A percentile compares a stretch with the other conserved stretches of the same genome.
phyloP scores from a whole-genome alignment of 495 filamentous ascomycete species.

The Penicillium cataractarum region DNA sequence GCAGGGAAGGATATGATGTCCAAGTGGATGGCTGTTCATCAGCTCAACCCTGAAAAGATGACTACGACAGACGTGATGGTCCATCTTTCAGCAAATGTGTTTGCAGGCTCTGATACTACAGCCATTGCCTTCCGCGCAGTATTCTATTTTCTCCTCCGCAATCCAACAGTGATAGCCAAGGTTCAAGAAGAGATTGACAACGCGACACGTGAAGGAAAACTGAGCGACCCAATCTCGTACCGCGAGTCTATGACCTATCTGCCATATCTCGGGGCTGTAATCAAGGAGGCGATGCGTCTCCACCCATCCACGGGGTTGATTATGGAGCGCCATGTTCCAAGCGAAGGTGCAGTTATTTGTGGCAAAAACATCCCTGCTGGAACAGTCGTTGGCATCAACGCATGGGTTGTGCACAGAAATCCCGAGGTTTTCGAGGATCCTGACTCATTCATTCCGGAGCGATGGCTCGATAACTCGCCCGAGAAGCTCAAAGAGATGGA shows the following conservation, averaged over 20 bases:
- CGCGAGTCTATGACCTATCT: constrained; percentile 47
- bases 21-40: constrained; percentile 31
- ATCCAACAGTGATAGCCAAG: constrained; percentile 46
- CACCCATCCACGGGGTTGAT: constrained; percentile 64
- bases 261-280: constrained; percentile 56
- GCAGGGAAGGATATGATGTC: constrained; percentile 39
- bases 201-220: constrained; percentile 30
- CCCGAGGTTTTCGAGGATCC: constrained; percentile 27
- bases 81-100: constrained; percentile 36
- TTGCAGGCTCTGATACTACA: constrained; percentile 57
- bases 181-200: constrained; percentile 59
- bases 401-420: constrained; percentile 32
- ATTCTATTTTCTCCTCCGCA: constrained; percentile 63
- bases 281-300: constrained; percentile 63
- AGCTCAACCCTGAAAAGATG: constrained; percentile 29
- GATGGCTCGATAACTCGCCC: constrained; percentile 26
- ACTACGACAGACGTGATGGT: constrained; percentile 33
- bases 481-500: constrained; percentile 33
- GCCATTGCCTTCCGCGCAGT: constrained; percentile 62
- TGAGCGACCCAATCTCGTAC: constrained; percentile 42
- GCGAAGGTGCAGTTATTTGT: constrained; percentile 52
- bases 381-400: constrained; percentile 60
- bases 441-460: constrained; percentile 32
- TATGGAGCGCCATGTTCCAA: constrained; percentile 66
- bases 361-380: constrained; percentile 57